These are phyloP conservation scores for Dalbergia cochinchinensis DNA, from an alignment of 306 rosid genomes.

Conservation along the genomic window DNA sequence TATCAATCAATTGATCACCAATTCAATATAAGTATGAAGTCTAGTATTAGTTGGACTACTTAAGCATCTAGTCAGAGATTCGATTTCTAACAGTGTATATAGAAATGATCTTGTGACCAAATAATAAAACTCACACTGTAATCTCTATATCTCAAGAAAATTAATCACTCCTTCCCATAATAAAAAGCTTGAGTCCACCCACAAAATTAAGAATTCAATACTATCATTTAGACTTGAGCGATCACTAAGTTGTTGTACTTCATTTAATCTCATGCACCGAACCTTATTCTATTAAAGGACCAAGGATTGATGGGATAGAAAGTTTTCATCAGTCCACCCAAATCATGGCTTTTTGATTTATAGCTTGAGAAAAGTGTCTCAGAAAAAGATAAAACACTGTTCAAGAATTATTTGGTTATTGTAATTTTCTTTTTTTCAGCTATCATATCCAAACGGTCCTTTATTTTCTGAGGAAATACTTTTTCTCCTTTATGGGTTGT, in stretches of 20 bases:
- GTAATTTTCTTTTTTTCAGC: conserved; percentile 29
- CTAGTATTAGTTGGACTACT: too few relatives aligned
- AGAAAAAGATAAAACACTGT: conserved; percentile 47
- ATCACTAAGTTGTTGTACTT: not conserved
- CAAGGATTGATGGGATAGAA: conserved; percentile 36
- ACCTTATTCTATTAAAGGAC: conserved; percentile 32
- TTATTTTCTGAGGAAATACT: conserved; percentile 10
- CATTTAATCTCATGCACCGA: conserved; percentile 31
- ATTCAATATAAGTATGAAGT: too few relatives aligned
- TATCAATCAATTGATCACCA: not conserved
- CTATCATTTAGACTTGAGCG: conserved; percentile 25
- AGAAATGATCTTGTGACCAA: too few relatives aligned
- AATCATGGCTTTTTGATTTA: conserved; percentile 44
- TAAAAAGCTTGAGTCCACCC: too few relatives aligned
- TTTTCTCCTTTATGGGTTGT: conserved; percentile 27
- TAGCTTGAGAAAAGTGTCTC: conserved; percentile 37
- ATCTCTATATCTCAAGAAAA: too few relatives aligned
- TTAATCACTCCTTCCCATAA: too few relatives aligned
- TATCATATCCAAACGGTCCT: conserved; percentile 36
- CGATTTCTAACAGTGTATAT: too few relatives aligned
- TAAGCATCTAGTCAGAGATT: too few relatives aligned
- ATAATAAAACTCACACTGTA: too few relatives aligned
- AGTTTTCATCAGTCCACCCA: conserved; percentile 31
- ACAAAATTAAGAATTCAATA: not conserved
- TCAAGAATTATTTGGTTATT: conserved; percentile 27